Base-by-base conservation (phyloP, 352 stramenopile genomes). In the Pythium utonaiense region DNA sequence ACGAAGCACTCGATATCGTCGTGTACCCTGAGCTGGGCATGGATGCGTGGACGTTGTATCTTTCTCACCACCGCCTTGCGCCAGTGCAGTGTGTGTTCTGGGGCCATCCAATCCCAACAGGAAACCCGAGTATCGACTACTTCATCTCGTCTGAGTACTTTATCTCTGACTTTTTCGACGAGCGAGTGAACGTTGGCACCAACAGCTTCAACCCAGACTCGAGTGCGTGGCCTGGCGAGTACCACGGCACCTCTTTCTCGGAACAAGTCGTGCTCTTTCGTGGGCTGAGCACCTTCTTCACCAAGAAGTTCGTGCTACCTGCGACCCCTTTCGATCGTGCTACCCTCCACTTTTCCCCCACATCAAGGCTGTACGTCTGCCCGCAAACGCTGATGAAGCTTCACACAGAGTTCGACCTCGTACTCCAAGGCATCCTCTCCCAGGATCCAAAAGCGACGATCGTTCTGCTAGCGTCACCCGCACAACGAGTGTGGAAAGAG, bases 1-100 rank as follows among this genome's bases (percentile, higher is more conserved):
- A 66, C 31, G 70, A 82, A 33, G 51, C 70, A n/a, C 63, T 96
- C 6, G 89, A 96, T 54, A 72, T 96, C 8, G 60, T 81, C 3
- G 57, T 97, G 21, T 97, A 81, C 51, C 77, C 81, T 17, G 89
- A 97, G 51, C 55, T 96, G 25, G 85, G 87, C 2, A 93, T 96
- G 80, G 82, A 95, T 31, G 63, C 70, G 33, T 85, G 83, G 70
- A 86, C 78, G 12, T 77, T 94, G 16, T 66, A 84, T 33, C 72
- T 88, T 6, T 75, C 85, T 1, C 87, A 92, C 62, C 73, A 84
- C 30, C 78, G 89, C 7, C 40, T 97, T 6, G 86, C 88, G 14
- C 73, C 70, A 0, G 70, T 95, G 1, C 83, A 93, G 53, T 80
- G 83, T 41, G 73, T 89, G 5, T 95, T 96, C 52, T 96, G 89